These are phyloP conservation scores for Fragilaria crotonensis DNA, from an alignment of 108 stramenopile genomes.

Conservation along the genomic window DNA sequence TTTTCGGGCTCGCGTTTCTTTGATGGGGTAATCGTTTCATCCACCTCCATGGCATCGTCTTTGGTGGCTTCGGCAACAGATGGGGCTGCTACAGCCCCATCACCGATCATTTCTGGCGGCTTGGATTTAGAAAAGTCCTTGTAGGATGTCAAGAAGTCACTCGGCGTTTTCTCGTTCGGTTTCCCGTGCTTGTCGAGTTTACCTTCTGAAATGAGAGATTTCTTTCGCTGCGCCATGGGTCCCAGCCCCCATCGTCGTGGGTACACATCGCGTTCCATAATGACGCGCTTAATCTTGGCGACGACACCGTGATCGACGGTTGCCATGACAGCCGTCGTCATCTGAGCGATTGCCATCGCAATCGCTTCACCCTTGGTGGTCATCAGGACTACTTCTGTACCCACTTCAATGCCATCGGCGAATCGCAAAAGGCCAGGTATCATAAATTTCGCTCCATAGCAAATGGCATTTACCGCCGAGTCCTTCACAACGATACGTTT, in stretches of 20 bases:
- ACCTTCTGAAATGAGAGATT: constrained; percentile 96
- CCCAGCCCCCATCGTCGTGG: constrained; percentile 99
- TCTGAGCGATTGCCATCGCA: constrained; percentile 98
- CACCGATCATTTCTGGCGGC: constrained; percentile 32
- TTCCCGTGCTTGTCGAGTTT: constrained; percentile 98
- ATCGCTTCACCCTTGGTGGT: constrained; percentile 99
- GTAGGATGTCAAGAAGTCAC: constrained; percentile 85
- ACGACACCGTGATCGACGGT: constrained; percentile 99
- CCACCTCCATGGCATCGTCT: constrained; percentile 10
- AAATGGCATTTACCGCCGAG: constrained; percentile 98
- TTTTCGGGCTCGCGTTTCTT: constrained; percentile 28
- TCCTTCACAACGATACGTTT: constrained; percentile 99
- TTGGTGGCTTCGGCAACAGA: constrained; percentile 16
- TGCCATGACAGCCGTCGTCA: constrained; percentile 99
- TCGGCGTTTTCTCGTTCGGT: constrained; percentile 94
- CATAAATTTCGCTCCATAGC: constrained; percentile 99
- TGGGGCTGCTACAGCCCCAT: constrained; percentile 14
- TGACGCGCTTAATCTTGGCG: constrained; percentile 99
- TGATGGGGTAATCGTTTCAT: too few species aligned
- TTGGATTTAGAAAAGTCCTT: constrained; percentile 58
- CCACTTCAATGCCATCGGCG: constrained; percentile 96
- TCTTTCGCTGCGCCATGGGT: constrained; percentile 97
- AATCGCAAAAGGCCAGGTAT: constrained; percentile 97
- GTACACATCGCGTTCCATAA: constrained; percentile 99
- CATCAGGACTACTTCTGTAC: constrained; percentile 97